A percentile compares a stretch with the other conserved stretches of the same genome.
Conservation (phyloP, 805 yeast species). For the Candida broadrunensis region DNA sequence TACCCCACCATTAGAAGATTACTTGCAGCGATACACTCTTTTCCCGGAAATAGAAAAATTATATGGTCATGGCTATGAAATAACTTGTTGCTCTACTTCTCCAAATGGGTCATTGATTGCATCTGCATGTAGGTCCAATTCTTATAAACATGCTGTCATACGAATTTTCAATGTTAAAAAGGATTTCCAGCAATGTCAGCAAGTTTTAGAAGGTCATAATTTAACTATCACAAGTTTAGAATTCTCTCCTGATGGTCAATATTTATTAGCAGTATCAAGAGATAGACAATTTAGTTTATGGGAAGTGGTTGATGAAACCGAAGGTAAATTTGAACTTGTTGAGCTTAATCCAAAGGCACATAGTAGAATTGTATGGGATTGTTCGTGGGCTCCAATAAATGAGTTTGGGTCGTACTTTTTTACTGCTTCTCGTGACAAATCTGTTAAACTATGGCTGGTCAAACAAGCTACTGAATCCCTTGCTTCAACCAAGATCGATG, state of each 20-base stretch:
- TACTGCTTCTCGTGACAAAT: conserved; percentile 86
- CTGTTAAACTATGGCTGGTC: conserved; percentile 69
- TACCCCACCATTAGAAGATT: conserved; percentile 84
- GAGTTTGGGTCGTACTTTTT: conserved; percentile 45
- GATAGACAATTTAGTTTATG: conserved; percentile 85
- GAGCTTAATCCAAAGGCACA: conserved; percentile 73
- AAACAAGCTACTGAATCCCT: conserved; percentile 34
- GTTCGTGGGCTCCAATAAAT: conserved; percentile 71
- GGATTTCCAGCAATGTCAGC: conserved; percentile 49
- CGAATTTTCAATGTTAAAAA: conserved; percentile 64
- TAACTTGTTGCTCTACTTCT: conserved; percentile 72
- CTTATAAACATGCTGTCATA: conserved; percentile 78
- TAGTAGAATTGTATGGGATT: conserved; percentile 91
- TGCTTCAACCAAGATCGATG: conserved; percentile 38
- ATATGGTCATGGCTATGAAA: conserved; percentile 97
- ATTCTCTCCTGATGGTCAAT: conserved; percentile 67
- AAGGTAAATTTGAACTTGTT: conserved; percentile 33
- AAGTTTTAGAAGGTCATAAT: conserved; percentile 62
- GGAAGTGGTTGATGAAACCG: conserved; percentile 38
- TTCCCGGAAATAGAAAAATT: conserved; percentile 95
- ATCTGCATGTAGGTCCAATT: conserved; percentile 88
- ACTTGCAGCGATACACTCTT: conserved; percentile 83
- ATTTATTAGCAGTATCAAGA: conserved; percentile 76
- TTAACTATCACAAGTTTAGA: conserved; percentile 81
- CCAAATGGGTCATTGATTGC: conserved; percentile 66